phyloP scores from a whole-genome alignment of 331 rosid species.

The Rosa hybrid region DNA sequence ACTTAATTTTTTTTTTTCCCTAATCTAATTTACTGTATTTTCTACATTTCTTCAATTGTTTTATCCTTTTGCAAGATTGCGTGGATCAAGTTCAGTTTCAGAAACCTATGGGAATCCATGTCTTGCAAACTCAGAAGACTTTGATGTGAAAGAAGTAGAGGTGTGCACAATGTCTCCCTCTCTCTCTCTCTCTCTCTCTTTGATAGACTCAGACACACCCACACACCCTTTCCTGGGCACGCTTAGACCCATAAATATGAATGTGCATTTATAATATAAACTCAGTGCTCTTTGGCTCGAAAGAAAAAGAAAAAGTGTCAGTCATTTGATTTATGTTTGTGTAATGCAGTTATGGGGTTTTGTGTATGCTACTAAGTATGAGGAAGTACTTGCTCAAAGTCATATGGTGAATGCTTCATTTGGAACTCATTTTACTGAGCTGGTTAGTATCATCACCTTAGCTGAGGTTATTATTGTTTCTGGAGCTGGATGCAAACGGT shows the following conservation, averaged over 20 bases:
- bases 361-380: constrained; percentile 67
- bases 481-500: no score
- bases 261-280: neutral
- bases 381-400: no score
- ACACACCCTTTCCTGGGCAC: neutral
- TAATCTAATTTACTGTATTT: neutral
- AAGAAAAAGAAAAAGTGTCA: neutral
- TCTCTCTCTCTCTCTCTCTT: neutral
- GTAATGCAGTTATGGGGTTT: constrained; percentile 89
- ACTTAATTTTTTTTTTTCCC: neutral
- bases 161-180: constrained; percentile 32
- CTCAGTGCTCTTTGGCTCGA: neutral
- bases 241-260: neutral
- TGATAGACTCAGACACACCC: neutral
- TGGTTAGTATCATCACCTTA: no score
- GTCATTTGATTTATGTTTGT: constrained; percentile 13
- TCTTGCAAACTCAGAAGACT: constrained; percentile 82
- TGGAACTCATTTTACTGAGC: no score
- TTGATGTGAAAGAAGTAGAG: constrained; percentile 91
- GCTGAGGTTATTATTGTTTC: neutral
- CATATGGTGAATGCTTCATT: no score
- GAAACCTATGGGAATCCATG: constrained; percentile 92
- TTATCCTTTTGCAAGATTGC: constrained; percentile 49
- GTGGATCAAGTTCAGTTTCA: constrained; percentile 84
- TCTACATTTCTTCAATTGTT: neutral